Conservation (phyloP, 768 basidiomycete species). For the Suillus lakei region DNA sequence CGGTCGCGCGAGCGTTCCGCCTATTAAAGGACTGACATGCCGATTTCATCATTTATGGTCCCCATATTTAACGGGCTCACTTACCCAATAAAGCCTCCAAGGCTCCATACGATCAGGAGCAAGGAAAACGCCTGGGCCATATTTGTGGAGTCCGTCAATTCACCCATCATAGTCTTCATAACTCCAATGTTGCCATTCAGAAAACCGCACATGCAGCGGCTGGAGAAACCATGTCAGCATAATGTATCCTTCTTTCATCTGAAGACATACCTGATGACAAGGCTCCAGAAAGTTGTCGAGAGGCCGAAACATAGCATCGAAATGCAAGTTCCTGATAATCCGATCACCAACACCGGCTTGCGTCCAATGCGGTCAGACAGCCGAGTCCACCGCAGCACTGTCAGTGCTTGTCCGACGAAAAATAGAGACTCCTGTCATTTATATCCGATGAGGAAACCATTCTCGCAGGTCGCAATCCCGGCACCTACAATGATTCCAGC, state of each 20-base stretch:
- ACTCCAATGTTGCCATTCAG: conserved; percentile 52
- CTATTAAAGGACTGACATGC: conserved; percentile 63
- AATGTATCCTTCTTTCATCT: neutral
- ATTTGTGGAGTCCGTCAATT: conserved; percentile 51
- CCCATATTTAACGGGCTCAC: conserved; percentile 2
- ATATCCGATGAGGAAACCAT: neutral
- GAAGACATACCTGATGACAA: conserved; percentile 56
- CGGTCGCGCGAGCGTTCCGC: conserved; percentile 59
- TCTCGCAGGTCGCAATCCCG: neutral
- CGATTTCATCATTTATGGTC: neutral
- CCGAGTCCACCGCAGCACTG: conserved; percentile 67
- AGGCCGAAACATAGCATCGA: conserved; percentile 68
- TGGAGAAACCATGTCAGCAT: conserved; percentile 7
- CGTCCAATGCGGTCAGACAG: conserved; percentile 63
- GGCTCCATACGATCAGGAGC: conserved; percentile 31
- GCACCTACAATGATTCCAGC: conserved; percentile 59
- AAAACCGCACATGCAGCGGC: conserved; percentile 40
- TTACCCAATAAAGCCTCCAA: conserved; percentile 40
- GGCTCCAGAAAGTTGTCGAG: conserved; percentile 55
- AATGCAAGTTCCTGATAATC: conserved; percentile 52
- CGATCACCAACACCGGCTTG: conserved; percentile 60
- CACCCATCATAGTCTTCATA: conserved; percentile 73
- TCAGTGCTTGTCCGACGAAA: conserved; percentile 59
- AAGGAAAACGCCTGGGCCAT: conserved; percentile 40
- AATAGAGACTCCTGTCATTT: conserved; percentile 60